These are phyloP conservation scores for Pneumocystis oryctolagi DNA, from an alignment of 1,139 yeast species.

Conservation along the genomic window DNA sequence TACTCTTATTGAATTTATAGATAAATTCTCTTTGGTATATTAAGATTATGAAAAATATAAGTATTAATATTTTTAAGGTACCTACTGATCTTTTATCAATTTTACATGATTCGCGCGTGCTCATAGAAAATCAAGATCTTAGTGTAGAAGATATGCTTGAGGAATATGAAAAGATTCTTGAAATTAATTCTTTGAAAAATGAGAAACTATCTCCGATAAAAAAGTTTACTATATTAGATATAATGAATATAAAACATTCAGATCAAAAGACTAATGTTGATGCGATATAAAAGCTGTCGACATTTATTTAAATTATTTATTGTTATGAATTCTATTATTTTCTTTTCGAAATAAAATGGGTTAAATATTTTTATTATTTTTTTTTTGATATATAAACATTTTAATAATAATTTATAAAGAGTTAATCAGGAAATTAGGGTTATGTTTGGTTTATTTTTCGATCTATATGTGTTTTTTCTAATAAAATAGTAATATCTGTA, in stretches of 20 bases:
- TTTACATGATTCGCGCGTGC: constrained; percentile 21
- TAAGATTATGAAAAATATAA: not conserved
- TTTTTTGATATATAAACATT: not conserved
- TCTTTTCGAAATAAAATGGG: not conserved
- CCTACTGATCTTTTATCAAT: constrained; percentile 38
- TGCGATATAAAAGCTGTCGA: not conserved
- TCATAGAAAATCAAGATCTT: constrained; percentile 16
- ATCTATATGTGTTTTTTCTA: not conserved
- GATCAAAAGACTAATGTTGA: not conserved
- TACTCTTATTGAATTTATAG: constrained; percentile 68
- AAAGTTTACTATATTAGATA: not conserved
- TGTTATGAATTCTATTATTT: too few species aligned
- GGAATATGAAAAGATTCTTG: constrained; percentile 16
- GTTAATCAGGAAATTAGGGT: not conserved
- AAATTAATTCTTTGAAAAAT: not conserved
- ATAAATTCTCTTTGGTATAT: constrained; percentile 47
- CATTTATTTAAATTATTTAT: too few species aligned
- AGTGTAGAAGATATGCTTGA: constrained; percentile 23
- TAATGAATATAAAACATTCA: not conserved
- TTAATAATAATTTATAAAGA: not conserved
- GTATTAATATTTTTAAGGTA: constrained; percentile 19
- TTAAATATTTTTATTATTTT: not conserved
- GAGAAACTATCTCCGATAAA: not conserved
- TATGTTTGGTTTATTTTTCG: not conserved
- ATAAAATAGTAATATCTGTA: not conserved